Base-by-base conservation (phyloP, 2,329 filamentous ascomycete species). In the Blastomyces gilchristii region DNA sequence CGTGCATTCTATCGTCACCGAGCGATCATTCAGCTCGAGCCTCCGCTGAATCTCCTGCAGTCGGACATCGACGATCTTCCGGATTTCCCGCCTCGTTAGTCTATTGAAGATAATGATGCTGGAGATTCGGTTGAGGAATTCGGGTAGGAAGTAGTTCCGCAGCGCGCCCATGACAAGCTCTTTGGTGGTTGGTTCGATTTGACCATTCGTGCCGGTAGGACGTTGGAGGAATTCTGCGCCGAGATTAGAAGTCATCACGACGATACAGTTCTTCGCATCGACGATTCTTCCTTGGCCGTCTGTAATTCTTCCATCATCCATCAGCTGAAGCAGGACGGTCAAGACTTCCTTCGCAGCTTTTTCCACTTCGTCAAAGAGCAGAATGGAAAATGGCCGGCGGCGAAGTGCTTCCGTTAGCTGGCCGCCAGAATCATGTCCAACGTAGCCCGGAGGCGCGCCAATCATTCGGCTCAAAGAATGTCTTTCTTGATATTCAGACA, bases 401-500 rank as follows among this genome's bases (percentile, higher is more conserved):
- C 94, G 91, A 25, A 99, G 87, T 34, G 89, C 89, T 79, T 99
- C 94, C 0, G 94, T 99, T 62, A 99, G 85, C 75, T 99, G 94
- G 61, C 94, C 94, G 69, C 94, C 94, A 41, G 94, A 86, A 72
- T 99, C 94, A 74, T 99, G 93, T 18, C 94, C 94, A 64, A 99
- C 92, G 69, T 99, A 99, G 67, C 94, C 94, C 4, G 94, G 94
- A 25, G 94, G 94, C 25, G 94, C 92, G 74, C 94, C 94, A 69
- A 99, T 99, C 91, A 99, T 97, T 65, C 94, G 87, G 74, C 91
- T 96, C 16, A 99, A 84, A 0, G 93, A 89, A 75, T 99, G 94
- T 5, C 93, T 88, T 77, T 99, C 94, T 77, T 99, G 95, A 76
- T 99, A 99, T 77, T 99, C 94, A 5, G 93, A 97, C 94, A 99